A percentile compares a stretch with the other conserved stretches of the same genome.
Evolutionary conservation across 1,284 basidiomycete species (phyloP).

Genomic region (Fereydounia khargensis): DNA sequence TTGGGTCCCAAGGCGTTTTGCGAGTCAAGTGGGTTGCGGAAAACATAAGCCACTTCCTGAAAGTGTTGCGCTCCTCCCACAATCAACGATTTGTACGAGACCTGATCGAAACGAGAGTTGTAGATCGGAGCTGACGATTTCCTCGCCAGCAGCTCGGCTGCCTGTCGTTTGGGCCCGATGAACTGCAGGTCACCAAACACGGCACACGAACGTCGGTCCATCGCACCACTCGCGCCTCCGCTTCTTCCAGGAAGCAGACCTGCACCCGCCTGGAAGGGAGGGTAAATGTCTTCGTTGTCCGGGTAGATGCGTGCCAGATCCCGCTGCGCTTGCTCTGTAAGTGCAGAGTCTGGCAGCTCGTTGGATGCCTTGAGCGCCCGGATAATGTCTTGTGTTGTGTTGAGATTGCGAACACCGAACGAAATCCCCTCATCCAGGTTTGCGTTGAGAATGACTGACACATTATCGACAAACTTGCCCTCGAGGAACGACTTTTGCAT

Average conservation of each 20-base stretch:
- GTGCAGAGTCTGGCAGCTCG: constrained; percentile 5
- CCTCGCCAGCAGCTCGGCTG: constrained; percentile 1
- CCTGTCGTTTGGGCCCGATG: constrained; percentile 10
- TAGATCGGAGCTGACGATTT: constrained; percentile 13
- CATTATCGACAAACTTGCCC: constrained; percentile 8
- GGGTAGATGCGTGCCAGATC: constrained; percentile 8
- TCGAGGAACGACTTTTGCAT: constrained; percentile 14
- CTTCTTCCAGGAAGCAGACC: constrained; percentile 5
- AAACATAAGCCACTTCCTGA: constrained; percentile 37
- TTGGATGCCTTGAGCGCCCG: constrained; percentile 1
- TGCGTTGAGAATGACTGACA: constrained; percentile 6
- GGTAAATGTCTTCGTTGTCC: constrained; percentile 21
- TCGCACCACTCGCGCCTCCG: constrained; percentile 3
- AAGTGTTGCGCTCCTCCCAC: constrained; percentile 24
- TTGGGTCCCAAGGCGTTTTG: constrained; percentile 34
- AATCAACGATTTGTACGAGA: constrained; percentile 25
- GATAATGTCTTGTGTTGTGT: constrained; percentile 12
- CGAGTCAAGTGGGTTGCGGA: constrained; percentile 32
- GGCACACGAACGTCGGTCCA: constrained; percentile 15
- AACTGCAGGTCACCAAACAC: constrained; percentile 18
- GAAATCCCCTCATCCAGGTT: constrained; percentile 20
- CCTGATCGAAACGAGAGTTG: constrained; percentile 36
- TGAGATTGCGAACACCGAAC: constrained; percentile 18
- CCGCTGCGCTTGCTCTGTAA: not conserved
- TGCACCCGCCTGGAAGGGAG: constrained; percentile 18